Evolutionary conservation across 495 filamentous ascomycete species (phyloP).

Genomic region (Annulohypoxylon nitens): DNA sequence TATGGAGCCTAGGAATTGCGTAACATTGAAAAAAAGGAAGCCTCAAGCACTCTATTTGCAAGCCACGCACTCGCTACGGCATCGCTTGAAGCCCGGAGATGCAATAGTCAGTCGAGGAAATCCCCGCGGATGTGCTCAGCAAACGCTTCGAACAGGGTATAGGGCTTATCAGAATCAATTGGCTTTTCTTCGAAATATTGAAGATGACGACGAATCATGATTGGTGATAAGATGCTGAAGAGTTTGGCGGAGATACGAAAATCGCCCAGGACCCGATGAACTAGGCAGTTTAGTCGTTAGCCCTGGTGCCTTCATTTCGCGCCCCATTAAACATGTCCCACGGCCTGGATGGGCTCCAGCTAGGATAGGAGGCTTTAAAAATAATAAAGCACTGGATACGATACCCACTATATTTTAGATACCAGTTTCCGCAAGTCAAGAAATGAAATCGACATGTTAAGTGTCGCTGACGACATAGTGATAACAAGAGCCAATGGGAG

Average conservation of each 20-base stretch:
- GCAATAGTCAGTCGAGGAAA: slow-evolving; percentile 32
- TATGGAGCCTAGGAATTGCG: slow-evolving; percentile 24
- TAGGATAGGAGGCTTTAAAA: slow-evolving; percentile 25
- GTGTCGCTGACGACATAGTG: slow-evolving; percentile 32
- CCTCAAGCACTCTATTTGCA: slow-evolving; percentile 15
- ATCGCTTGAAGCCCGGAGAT: slow-evolving; percentile 43
- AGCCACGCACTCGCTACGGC: slow-evolving; percentile 17
- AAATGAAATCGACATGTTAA: slow-evolving; percentile 14
- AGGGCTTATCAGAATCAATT: slow-evolving; percentile 47
- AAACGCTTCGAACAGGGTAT: slow-evolving; percentile 18
- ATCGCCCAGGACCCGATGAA: slow-evolving; percentile 41
- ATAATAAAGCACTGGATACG: slow-evolving; percentile 23
- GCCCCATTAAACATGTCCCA: slow-evolving; percentile 36
- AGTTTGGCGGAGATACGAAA: slow-evolving; percentile 52
- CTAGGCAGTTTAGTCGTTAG: slow-evolving; percentile 25
- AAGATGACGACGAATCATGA: slow-evolving; percentile 49
- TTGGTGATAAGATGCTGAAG: slow-evolving; percentile 42
- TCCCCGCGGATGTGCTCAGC: slow-evolving; percentile 46
- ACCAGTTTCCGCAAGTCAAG: slow-evolving; percentile 9
- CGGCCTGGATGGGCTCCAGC: background rate
- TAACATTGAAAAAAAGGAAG: slow-evolving; percentile 25
- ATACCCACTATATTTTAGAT: slow-evolving; percentile 22
- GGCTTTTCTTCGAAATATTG: slow-evolving; percentile 30
- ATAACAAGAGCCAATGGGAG: slow-evolving; percentile 15
- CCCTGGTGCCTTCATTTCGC: slow-evolving; percentile 10